Evolutionary conservation across 2,329 filamentous ascomycete genomes (phyloP), one percentile per base, ranked within the genome.

Genomic region (Verticillium longisporum): DNA sequence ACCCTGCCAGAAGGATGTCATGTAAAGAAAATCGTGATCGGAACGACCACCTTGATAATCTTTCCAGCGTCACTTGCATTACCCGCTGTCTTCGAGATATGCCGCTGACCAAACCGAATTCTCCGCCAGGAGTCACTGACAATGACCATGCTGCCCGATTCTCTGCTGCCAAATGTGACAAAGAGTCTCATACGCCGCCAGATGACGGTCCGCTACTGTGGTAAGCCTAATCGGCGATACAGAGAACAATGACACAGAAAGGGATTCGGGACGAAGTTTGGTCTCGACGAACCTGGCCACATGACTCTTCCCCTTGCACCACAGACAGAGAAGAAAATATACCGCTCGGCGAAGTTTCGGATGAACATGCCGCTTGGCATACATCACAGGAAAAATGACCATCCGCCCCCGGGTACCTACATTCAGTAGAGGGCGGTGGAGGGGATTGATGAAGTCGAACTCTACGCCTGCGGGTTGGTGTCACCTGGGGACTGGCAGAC

Each of bases 381-480:
- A 53, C 9, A 31, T 18, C n/a, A 53, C 45, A 53, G 45, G 18
- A 18, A 53, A 13, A 6, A 53, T 14, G 9, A 31, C 18, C 45
- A 53, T 21, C n/a, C 10, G 4, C 18, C 4, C 18, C 3, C 4
- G 18, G 45, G 18, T 53, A 26, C 7, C 11, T 21, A 50, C 5
- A 31, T 31, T 31, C 45, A 53, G 21, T 11, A 26, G 45, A 53
- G 10, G 21, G 21, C 18, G 45, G 45, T 21, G 45, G 45, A 18
- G 21, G 45, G 58, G 61, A 5, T 31, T 56, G 61, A 60, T 58
- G 53, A 62, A 62, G 61, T 33, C 61, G 61, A 55, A 60, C 61
- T 62, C 61, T 62, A 58, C n/a, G 58, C 61, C 61, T 62, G 58
- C 58, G 50, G 58, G 61, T 13, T 58, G 61, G 61, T 62, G 61